These are phyloP conservation scores for Fusarium oligoseptatum DNA, from an alignment of 2,329 filamentous ascomycete species.

Conservation along the genomic window DNA sequence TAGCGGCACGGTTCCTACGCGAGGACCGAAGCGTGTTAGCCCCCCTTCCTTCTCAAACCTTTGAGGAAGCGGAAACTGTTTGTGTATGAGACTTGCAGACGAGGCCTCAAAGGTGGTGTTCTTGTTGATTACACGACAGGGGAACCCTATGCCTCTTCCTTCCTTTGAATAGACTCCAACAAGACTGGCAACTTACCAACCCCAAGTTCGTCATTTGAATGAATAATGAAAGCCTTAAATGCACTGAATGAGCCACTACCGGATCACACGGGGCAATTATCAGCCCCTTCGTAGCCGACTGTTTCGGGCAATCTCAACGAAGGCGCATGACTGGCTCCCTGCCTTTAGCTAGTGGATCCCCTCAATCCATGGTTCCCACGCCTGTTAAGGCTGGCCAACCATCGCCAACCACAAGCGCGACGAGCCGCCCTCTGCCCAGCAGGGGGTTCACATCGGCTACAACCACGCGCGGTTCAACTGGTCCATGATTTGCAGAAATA, in stretches of 20 bases:
- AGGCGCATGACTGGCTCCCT: background rate
- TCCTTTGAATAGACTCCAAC: background rate
- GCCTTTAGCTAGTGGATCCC: background rate
- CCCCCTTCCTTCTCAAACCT: background rate
- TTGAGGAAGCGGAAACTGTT: background rate
- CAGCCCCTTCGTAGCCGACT: background rate
- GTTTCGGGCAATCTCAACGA: background rate
- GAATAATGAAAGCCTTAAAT: background rate
- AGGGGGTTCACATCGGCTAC: conserved; percentile 6
- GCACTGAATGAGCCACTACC: background rate
- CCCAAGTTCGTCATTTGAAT: background rate
- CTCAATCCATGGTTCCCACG: background rate
- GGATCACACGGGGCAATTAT: background rate
- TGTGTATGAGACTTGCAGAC: background rate
- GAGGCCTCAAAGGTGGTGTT: background rate
- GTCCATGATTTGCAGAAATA: conserved; percentile 28
- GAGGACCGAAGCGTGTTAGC: background rate
- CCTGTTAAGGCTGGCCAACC: conserved; percentile 1
- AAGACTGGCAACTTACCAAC: background rate
- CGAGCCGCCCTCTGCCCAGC: conserved; percentile 3
- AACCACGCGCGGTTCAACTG: background rate
- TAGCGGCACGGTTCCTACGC: background rate
- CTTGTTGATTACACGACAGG: too few relatives aligned
- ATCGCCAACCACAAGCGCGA: background rate
- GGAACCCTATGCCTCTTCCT: background rate